Percentiles rank a stretch among this genome's conserved stretches.
Conservation (phyloP, 768 basidiomycete genomes). For the Sarcodon aspratus region DNA sequence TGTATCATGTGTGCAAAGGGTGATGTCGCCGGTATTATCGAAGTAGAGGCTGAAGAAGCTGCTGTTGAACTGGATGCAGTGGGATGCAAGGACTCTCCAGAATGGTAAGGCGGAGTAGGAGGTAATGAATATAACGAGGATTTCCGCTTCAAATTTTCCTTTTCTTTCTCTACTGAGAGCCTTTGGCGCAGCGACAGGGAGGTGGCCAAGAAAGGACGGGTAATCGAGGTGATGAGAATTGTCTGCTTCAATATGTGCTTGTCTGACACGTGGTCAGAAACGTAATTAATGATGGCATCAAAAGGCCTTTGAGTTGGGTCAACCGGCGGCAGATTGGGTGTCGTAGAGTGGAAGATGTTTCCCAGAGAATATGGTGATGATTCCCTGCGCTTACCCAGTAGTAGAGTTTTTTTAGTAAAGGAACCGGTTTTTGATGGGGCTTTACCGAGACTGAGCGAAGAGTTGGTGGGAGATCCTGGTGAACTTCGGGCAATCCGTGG, state of each 20-base stretch:
- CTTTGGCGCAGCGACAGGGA: slow-evolving; percentile 3
- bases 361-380: slow-evolving; percentile 4
- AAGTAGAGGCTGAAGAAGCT: not conserved
- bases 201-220: slow-evolving; percentile 23
- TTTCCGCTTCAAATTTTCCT: slow-evolving; percentile 6
- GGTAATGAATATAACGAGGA: slow-evolving; percentile 10
- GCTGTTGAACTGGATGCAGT: not conserved
- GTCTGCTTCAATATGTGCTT: slow-evolving; percentile 24
- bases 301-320: slow-evolving; percentile 24
- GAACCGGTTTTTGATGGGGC: slow-evolving; percentile 3
- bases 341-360: slow-evolving; percentile 4
- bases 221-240: slow-evolving; percentile 28
- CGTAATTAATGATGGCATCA: slow-evolving; percentile 26
- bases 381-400: slow-evolving; percentile 5
- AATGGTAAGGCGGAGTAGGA: slow-evolving; percentile 9
- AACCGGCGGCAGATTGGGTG: slow-evolving; percentile 9
- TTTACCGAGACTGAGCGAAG: slow-evolving; percentile 7
- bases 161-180: not conserved
- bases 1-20: slow-evolving; percentile 11
- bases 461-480: slow-evolving; percentile 12
- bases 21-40: slow-evolving; percentile 14
- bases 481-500: slow-evolving; percentile 8
- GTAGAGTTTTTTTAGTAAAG: slow-evolving; percentile 1
- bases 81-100: slow-evolving; percentile 9
- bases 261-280: slow-evolving; percentile 18